Conservation (phyloP, 345 rosid species). For the Gossypium sturtianum region DNA sequence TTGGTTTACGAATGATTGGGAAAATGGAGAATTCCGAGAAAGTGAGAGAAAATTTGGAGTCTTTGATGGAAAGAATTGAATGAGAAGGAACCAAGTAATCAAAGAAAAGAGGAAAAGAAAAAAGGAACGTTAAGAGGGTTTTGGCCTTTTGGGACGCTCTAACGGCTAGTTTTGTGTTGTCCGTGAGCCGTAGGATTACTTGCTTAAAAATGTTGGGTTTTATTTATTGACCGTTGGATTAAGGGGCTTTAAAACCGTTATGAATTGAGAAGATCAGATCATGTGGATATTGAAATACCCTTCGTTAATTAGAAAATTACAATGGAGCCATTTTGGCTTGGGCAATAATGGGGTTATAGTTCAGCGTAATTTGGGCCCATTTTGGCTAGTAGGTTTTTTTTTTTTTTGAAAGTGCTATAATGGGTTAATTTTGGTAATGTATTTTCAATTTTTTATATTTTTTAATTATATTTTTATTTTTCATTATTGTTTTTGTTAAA, state of each 20-base stretch:
- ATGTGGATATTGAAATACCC: neutral
- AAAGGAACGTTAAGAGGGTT: slow-evolving; percentile 23
- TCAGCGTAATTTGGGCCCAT: neutral
- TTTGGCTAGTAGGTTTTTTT: too few relatives aligned
- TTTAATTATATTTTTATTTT: neutral
- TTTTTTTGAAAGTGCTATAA: neutral
- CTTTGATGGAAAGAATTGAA: slow-evolving; percentile 13
- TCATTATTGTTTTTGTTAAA: neutral
- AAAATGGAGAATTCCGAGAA: neutral
- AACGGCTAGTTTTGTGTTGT: slow-evolving; percentile 77
- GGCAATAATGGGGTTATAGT: neutral
- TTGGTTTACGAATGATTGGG: slow-evolving; percentile 12
- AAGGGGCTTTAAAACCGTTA: slow-evolving; percentile 16
- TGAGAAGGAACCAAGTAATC: slow-evolving; percentile 9
- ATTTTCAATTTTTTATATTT: neutral
- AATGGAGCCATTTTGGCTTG: neutral
- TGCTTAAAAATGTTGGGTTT: slow-evolving; percentile 18
- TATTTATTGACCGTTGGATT: slow-evolving; percentile 37
- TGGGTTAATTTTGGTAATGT: neutral
- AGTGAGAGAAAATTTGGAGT: slow-evolving; percentile 17
- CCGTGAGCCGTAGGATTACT: slow-evolving; percentile 26
- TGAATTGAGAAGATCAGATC: neutral
- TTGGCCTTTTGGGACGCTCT: slow-evolving; percentile 52
- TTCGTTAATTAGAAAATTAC: slow-evolving; percentile 21
- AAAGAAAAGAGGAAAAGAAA: slow-evolving; percentile 9